These are phyloP conservation scores for Plasmodium falciparum DNA, from an alignment of 169 alveolate genomes.

Conservation along the genomic window DNA sequence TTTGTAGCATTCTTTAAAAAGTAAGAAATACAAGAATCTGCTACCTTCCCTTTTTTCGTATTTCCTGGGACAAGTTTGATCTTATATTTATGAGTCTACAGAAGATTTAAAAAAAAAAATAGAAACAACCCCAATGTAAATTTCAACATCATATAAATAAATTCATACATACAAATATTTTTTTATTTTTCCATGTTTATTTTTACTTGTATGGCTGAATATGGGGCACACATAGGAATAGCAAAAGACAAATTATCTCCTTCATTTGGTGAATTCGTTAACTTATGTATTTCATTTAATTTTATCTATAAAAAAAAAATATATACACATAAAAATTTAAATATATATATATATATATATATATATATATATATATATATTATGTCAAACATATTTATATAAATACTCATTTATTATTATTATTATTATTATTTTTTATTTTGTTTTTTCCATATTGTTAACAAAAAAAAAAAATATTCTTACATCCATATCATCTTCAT, in stretches of 20 bases:
- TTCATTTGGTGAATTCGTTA: slow-evolving; percentile 44
- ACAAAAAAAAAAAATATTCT: background rate
- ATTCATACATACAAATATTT: background rate
- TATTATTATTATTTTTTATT: background rate
- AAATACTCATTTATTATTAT: background rate
- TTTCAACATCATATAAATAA: background rate
- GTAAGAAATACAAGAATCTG: slow-evolving; percentile 68
- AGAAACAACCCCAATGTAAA: background rate
- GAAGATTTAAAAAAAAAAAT: slow-evolving; percentile 3
- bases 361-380: background rate
- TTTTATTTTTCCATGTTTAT: background rate
- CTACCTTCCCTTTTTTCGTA: slow-evolving; percentile 85
- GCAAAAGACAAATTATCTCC: slow-evolving; percentile 48
- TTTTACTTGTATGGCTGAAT: slow-evolving; percentile 55
- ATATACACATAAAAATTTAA: background rate
- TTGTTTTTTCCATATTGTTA: background rate
- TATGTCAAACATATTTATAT: too few relatives aligned
- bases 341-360: background rate
- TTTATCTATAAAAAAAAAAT: slow-evolving; percentile 17
- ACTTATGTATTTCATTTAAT: slow-evolving; percentile 52
- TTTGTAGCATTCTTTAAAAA: slow-evolving; percentile 35
- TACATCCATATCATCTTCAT: slow-evolving; percentile 68
- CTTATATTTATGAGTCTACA: slow-evolving; percentile 44
- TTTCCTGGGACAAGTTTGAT: slow-evolving; percentile 85
- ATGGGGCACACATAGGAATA: slow-evolving; percentile 75